Percentiles rank a stretch among this genome's conserved stretches.
Conservation (phyloP, 2,329 filamentous ascomycete species). For the Davidsoniella australis region DNA sequence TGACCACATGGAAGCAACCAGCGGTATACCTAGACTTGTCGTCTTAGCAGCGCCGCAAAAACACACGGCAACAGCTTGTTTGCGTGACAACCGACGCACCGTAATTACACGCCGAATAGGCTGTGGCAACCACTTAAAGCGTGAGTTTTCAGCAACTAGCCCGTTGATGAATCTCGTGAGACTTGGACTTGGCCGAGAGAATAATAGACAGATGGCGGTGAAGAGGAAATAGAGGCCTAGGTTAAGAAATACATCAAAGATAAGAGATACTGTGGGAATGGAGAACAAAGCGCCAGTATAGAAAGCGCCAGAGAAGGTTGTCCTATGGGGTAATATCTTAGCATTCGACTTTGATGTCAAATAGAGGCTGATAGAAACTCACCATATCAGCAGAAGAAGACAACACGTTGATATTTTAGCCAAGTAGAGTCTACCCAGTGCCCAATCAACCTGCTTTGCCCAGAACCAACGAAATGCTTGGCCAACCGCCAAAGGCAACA, state of each 20-base stretch:
- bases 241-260: constrained; percentile 52
- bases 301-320: constrained; percentile 50
- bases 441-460: constrained; percentile 33
- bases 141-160: constrained; percentile 19
- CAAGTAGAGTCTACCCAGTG: constrained; percentile 35
- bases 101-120: constrained; percentile 23
- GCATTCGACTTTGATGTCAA: constrained; percentile 13
- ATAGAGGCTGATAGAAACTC: constrained; percentile 13
- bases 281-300: constrained; percentile 42
- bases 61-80: constrained; percentile 52
- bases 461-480: constrained; percentile 38
- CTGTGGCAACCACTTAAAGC: constrained; percentile 17
- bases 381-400: constrained; percentile 32
- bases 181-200: constrained; percentile 25
- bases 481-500: constrained; percentile 45
- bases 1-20: constrained; percentile 51
- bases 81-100: constrained; percentile 34
- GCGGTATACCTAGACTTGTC: constrained; percentile 50
- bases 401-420: constrained; percentile 32
- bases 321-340: constrained; percentile 23
- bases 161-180: constrained; percentile 21
- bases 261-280: constrained; percentile 40
- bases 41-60: constrained; percentile 62
- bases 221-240: constrained; percentile 46
- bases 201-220: constrained; percentile 41